Evolutionary conservation across 1,139 yeast species (phyloP).

Genomic region (Meyerozyma smithsonii): DNA sequence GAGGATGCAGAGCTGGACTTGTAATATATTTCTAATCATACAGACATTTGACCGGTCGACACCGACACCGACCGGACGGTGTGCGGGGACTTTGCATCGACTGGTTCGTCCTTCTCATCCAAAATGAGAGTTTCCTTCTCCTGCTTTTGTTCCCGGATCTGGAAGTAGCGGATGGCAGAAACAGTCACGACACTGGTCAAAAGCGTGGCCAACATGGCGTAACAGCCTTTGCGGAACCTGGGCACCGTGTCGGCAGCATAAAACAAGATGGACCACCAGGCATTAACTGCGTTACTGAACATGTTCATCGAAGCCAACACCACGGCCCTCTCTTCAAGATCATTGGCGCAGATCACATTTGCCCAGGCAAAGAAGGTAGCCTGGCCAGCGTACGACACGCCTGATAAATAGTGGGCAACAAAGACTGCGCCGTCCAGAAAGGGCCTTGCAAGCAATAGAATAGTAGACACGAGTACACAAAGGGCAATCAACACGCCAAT

Average conservation of each 20-base stretch:
- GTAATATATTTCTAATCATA: background rate
- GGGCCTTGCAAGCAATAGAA: constrained; percentile 35
- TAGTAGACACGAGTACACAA: constrained; percentile 38
- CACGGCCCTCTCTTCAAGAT: constrained; percentile 53
- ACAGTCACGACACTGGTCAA: constrained; percentile 10
- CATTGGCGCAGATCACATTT: constrained; percentile 48
- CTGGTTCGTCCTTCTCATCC: background rate
- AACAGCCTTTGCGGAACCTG: constrained; percentile 46
- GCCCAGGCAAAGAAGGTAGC: constrained; percentile 61
- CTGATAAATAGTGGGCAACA: constrained; percentile 52
- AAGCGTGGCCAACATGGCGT: constrained; percentile 53
- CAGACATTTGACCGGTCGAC: background rate
- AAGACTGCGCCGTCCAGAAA: constrained; percentile 33
- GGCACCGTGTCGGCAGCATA: constrained; percentile 50
- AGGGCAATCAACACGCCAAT: constrained; percentile 40
- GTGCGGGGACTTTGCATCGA: background rate
- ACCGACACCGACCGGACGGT: background rate
- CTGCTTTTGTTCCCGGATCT: constrained; percentile 1
- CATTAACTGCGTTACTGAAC: constrained; percentile 58
- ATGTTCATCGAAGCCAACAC: constrained; percentile 61
- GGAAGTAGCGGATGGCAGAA: constrained; percentile 6
- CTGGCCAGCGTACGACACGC: constrained; percentile 53
- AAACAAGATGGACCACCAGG: constrained; percentile 58
- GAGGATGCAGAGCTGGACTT: constrained; percentile 25
- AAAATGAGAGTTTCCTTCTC: background rate